These are phyloP conservation scores for Ligustrum vulgare DNA, from an alignment of 257 asterid genomes.

Conservation along the genomic window DNA sequence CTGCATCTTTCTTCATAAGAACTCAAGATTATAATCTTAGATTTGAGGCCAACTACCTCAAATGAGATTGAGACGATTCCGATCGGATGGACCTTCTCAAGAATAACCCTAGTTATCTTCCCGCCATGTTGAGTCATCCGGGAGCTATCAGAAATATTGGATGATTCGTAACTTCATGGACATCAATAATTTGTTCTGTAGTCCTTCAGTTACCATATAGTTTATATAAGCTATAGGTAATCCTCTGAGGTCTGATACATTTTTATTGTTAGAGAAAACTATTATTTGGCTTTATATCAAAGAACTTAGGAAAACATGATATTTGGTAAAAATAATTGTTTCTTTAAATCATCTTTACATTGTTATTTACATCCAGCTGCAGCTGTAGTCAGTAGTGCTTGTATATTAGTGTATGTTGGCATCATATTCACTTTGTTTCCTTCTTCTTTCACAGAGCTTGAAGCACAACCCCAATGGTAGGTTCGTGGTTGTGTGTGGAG, in stretches of 20 bases:
- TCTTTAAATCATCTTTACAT: constrained; percentile 13
- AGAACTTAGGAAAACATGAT: constrained; percentile 4
- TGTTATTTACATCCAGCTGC: constrained; percentile 14
- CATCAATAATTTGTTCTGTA: too few relatives aligned
- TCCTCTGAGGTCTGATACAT: background rate
- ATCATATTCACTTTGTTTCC: constrained; percentile 18
- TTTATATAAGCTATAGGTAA: background rate
- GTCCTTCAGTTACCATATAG: too few relatives aligned
- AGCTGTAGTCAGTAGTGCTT: background rate
- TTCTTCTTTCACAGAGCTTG: constrained; percentile 58
- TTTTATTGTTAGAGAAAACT: background rate
- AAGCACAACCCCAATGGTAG: constrained; percentile 98
- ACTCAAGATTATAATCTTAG: background rate
- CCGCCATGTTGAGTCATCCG: too few relatives aligned
- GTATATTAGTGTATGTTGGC: constrained; percentile 7
- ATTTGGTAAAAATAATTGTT: background rate
- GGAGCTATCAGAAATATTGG: too few relatives aligned
- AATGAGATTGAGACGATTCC: too few relatives aligned
- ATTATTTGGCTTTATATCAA: background rate
- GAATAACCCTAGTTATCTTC: too few relatives aligned
- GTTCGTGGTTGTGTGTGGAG: constrained; percentile 97
- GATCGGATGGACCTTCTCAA: too few relatives aligned
- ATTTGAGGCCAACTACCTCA: too few relatives aligned
- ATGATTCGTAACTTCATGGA: too few relatives aligned
- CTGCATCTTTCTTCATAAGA: background rate